phyloP scores from a whole-genome alignment of 1,284 basidiomycete species.

The Lignosus rhinocerotis region DNA sequence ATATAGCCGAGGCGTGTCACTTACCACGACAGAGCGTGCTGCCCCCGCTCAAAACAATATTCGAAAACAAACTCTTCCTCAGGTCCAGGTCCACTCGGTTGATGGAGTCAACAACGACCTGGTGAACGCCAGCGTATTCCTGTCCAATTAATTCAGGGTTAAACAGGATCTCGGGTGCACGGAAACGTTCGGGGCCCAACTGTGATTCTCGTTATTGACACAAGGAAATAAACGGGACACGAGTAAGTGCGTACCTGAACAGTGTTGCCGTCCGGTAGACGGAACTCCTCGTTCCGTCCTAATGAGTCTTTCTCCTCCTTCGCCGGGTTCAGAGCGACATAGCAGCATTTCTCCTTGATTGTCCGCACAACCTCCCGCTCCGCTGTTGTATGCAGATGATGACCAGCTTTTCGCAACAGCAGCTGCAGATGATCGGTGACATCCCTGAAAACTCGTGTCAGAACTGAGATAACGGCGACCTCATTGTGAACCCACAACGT shows the following conservation, averaged over 20 bases:
- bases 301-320: slow-evolving; percentile 94
- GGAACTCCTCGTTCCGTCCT: slow-evolving; percentile 86
- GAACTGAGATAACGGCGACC: not conserved
- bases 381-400: slow-evolving; percentile 94
- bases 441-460: slow-evolving; percentile 57
- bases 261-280: slow-evolving; percentile 92
- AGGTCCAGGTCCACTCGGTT: slow-evolving; percentile 87
- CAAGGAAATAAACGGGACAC: not conserved
- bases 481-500: slow-evolving; percentile 24
- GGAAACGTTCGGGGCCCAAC: slow-evolving; percentile 94
- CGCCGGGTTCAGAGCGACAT: slow-evolving; percentile 85
- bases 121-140: slow-evolving; percentile 97
- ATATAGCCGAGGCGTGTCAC: slow-evolving; percentile 20
- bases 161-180: slow-evolving; percentile 97
- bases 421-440: slow-evolving; percentile 97
- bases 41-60: slow-evolving; percentile 96
- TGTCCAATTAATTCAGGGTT: slow-evolving; percentile 96
- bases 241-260: slow-evolving; percentile 62
- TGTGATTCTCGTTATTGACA: slow-evolving; percentile 33
- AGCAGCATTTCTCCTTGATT: slow-evolving; percentile 99
- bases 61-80: slow-evolving; percentile 93
- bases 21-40: slow-evolving; percentile 91
- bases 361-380: slow-evolving; percentile 97
- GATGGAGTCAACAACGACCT: slow-evolving; percentile 90
- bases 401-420: slow-evolving; percentile 91